Conservation (phyloP, 805 yeast species). For the Zygosaccharomyces bisporus region DNA sequence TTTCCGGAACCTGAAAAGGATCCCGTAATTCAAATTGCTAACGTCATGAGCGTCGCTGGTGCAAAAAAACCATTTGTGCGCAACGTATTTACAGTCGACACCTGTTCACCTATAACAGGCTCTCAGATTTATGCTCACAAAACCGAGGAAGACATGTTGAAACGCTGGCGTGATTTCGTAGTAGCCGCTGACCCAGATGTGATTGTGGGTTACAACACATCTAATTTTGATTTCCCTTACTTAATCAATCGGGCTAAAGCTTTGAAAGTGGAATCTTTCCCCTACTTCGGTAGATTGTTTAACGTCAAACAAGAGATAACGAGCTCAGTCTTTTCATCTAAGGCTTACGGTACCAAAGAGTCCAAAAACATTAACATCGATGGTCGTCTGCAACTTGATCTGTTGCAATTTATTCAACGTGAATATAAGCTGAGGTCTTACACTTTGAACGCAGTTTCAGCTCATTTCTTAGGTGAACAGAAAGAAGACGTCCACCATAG, state of each 20-base stretch:
- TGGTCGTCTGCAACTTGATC: conserved; percentile 92
- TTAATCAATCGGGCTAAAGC: conserved; percentile 82
- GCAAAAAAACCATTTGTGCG: conserved; percentile 78
- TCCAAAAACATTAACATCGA: conserved; percentile 88
- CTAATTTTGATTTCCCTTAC: conserved; percentile 95
- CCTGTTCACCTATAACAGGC: conserved; percentile 92
- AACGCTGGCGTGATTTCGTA: conserved; percentile 83
- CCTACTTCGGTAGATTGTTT: conserved; percentile 78
- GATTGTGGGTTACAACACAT: conserved; percentile 90
- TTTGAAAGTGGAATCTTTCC: conserved; percentile 60
- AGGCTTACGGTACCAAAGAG: conserved; percentile 95
- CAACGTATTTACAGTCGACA: conserved; percentile 87
- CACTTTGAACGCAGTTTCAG: conserved; percentile 91
- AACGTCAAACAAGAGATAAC: conserved; percentile 70
- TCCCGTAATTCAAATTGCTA: conserved; percentile 95
- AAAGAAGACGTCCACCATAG: conserved; percentile 98
- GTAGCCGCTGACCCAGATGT: conserved; percentile 90
- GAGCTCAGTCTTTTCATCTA: conserved; percentile 82
- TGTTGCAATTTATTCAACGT: conserved; percentile 87
- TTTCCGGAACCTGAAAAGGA: conserved; percentile 94
- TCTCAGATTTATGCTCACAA: conserved; percentile 76
- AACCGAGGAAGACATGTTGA: conserved; percentile 76
- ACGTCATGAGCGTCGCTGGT: conserved; percentile 83
- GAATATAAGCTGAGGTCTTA: conserved; percentile 93
- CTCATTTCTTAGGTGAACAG: conserved; percentile 89